Evolutionary conservation across 768 basidiomycete species (phyloP), one percentile per base, ranked within the genome.

Genomic region (Russula virescens): DNA sequence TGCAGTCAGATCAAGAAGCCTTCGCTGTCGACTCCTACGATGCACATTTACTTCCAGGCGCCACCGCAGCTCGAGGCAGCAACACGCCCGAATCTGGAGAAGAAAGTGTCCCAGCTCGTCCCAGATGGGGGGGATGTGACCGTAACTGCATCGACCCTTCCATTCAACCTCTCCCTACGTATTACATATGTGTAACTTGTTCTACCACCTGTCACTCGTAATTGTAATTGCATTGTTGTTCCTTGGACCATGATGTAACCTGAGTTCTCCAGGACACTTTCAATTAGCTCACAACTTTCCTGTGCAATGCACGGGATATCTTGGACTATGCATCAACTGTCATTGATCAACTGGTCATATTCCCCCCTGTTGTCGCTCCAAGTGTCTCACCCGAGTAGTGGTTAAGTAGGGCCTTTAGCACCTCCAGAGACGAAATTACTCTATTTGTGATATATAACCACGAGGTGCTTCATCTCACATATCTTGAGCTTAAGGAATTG

Each of bases 1-100:
- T 38, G 5, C 70, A 99, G 97, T 66, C 97, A 98, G 84, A 89
- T 98, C 76, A 96, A 94, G 77, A 94, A 87, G 71, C 97, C 97
- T 0, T 98, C 97, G 0, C 74, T 99, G 19, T 91, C 95, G 5
- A 84, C 86, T 0, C 79, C 85, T 6, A 81, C 80, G 25, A 83
- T 80, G 68, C 89, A 88, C 42, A 86, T 98, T 43, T 99, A 97
- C 79, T 85, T 94, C 73, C 93, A 96, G 73, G 91, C 91, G 1
- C 96, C 97, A 9, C 91, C 93, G 5, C 91, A 93, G 70, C 81
- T 99, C 16, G 92, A 97, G 73, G 78, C 85, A 71, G 85, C 85
- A 8, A 98, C 94, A 9, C 83, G 92, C n/a, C 87, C 89, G 5
- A 98, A 99, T 73, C 79, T 99, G 53, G 82, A 86, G 71, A 95